phyloP scores from a whole-genome alignment of 2,329 filamentous ascomycete species.

The Colletotrichum musae region DNA sequence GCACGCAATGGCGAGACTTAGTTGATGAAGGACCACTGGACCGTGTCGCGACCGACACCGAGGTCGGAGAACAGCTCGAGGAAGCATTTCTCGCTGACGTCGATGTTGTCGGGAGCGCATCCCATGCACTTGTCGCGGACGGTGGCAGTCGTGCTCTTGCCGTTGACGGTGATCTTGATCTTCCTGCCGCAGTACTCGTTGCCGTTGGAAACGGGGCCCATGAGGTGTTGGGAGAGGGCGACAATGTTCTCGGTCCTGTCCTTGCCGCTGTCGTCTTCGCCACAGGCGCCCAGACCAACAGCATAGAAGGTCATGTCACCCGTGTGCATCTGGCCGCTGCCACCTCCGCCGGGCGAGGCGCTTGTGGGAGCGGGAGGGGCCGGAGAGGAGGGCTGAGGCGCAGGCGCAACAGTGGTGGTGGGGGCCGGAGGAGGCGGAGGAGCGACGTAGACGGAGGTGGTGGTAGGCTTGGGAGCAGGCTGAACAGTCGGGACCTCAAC shows the following conservation, averaged over 20 bases:
- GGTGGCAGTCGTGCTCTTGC: constrained; percentile 69
- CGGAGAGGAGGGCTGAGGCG: constrained; percentile 33
- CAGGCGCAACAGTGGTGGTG: constrained; percentile 35
- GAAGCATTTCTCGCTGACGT: constrained; percentile 73
- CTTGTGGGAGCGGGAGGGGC: constrained; percentile 29
- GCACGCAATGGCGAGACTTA: constrained; percentile 43
- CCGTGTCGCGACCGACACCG: constrained; percentile 57
- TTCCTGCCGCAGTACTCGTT: constrained; percentile 80
- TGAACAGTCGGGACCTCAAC: constrained; percentile 45
- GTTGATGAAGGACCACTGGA: constrained; percentile 64
- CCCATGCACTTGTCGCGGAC: constrained; percentile 85
- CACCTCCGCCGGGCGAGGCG: constrained; percentile 32
- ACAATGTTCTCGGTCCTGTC: constrained; percentile 73
- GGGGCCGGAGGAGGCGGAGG: constrained; percentile 21
- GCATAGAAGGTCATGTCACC: constrained; percentile 84
- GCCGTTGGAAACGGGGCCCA: constrained; percentile 74
- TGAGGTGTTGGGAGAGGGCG: constrained; percentile 75
- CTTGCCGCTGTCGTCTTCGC: constrained; percentile 70
- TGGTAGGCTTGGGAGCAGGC: constrained; percentile 32
- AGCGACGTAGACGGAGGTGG: constrained; percentile 29
- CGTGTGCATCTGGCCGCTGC: constrained; percentile 52
- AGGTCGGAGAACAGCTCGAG: constrained; percentile 63
- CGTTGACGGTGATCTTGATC: constrained; percentile 74
- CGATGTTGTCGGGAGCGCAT: constrained; percentile 70
- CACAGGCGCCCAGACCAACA: constrained; percentile 79